phyloP scores from a whole-genome alignment of 192 early-diverging fungal species.

The Jimgerdemannia flammicorona region DNA sequence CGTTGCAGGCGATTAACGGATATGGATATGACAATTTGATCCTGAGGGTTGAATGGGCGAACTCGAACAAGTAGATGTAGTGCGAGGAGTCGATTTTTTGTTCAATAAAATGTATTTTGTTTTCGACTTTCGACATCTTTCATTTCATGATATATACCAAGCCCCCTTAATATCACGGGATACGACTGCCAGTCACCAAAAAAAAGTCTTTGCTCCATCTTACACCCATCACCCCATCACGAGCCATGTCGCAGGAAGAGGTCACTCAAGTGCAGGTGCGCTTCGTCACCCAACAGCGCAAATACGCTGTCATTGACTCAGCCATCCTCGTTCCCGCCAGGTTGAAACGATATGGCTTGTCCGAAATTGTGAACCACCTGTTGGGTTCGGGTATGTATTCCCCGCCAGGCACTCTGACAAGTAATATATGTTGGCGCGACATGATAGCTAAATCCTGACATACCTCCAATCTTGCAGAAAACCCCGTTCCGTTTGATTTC shows the following conservation, averaged over 20 bases:
- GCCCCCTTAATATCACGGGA: no score
- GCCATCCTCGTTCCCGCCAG: conserved; percentile 84
- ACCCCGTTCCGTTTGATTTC: conserved; percentile 88
- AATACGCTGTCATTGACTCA: conserved; percentile 77
- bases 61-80: background rate
- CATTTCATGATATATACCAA: no score
- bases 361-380: conserved; percentile 93
- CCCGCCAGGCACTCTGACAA: no score
- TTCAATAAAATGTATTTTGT: background rate
- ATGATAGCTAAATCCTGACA: background rate
- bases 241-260: no score
- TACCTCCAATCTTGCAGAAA: conserved; percentile 39
- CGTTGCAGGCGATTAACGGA: conserved; percentile 85
- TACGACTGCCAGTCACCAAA: background rate
- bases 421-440: background rate
- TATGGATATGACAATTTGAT: conserved; percentile 97
- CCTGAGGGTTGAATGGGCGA: conserved; percentile 83
- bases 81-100: background rate
- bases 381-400: conserved; percentile 39
- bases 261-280: conserved; percentile 74
- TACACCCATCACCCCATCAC: no score
- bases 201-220: background rate
- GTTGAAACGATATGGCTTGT: conserved; percentile 84
- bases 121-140: no score
- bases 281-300: conserved; percentile 68